Base-by-base conservation (phyloP, 1,139 yeast genomes). In the Meyerozyma sp. region DNA sequence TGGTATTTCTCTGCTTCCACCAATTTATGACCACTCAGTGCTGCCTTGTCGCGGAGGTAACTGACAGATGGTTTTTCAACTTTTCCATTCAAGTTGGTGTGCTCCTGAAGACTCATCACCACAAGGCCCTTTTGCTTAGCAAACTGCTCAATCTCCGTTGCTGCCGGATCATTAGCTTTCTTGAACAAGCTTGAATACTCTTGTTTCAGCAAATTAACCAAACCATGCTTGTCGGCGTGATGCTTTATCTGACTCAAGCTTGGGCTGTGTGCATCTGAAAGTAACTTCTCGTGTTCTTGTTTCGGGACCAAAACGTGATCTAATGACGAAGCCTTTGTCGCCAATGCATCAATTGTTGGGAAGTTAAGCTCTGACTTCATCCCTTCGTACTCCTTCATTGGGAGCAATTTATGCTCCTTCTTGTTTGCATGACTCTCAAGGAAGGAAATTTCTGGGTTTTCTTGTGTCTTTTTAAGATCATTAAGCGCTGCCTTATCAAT, bases 171-270 rank as follows among this genome's bases (percentile, higher is more conserved):
- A 46, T 67, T 57, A 0, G 75, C 73, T 11, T 53, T 44, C 39
- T 62, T 62, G 47, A 59, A 68, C 40, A 72, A 56, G 8, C 56
- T 55, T n/a, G 73, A 61, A 46, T 67, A 71, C 44, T 70, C 75
- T 3, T 50, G 41, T 44, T 61, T 59, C 3, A 63, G 48, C 44
- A 72, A 54, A 0, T 75, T 65, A 2, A 68, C 62, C 44, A 70
- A 60, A n/a, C 63, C 61, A 42, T 59, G 62, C 28, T 48, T 60
- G 39, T 68, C 72, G 2, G 75, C 75, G 16, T 62, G 66, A 10
- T 53, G 49, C 44, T 68, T 65, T 5, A 72, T 62, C 41, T 66
- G 69, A 38, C 56, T 62, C 45, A 66, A 55, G 23, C 60, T 54
- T 40, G 74, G 74, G 5, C 57, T 55, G 40, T 62, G 48, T 0